Base-by-base conservation (phyloP, 495 filamentous ascomycete genomes). In the Hyphodiscus hymeniophilus region DNA sequence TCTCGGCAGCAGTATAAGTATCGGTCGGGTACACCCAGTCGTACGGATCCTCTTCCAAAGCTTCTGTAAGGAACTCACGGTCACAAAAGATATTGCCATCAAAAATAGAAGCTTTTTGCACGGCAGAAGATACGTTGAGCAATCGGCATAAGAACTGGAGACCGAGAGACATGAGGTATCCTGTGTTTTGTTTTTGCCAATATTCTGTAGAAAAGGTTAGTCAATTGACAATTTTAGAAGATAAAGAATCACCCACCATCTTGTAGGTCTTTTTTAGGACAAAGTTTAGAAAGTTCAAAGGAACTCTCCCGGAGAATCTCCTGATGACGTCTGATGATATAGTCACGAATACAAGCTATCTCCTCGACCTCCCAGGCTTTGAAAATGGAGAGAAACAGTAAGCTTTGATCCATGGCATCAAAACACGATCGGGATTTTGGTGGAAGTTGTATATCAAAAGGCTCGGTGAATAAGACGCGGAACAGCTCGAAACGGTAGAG, bases 401-500 rank as follows among this genome's bases (percentile, higher is more conserved):
- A 28, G 21, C 22, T 28, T 15, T 28, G 5, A 30, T 43, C 40
- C 40, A 43, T 28, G 7, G 40, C 1, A 28, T 43, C 2, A 31
- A 43, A 43, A 23, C 11, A 17, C 24, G 7, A 3, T 16, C 21
- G 33, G 38, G 20, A 12, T 38, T 26, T 15, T 18, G 17, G 36
- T 20, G 36, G 36, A 5, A 39, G 16, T 21, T 39, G 36, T 39
- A 21, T 21, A 39, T 10, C 36, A 43, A 4, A 3, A 31, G 23
- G 40, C 24, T 30, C 16, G 17, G 10, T 15, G 44, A 47, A 47
- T 21, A 47, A 38, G 5, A n/a, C 31, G 3, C 32, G 24, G 32
- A 47, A 47, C 21, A 47, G 11, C 20, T 47, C 32, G 32, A 47
- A 47, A 16, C 44, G 31, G n/a, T 47, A 47, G 10, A 34, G 20